Evolutionary conservation across 768 basidiomycete species (phyloP).

Genomic region (Phylloporus sp.): DNA sequence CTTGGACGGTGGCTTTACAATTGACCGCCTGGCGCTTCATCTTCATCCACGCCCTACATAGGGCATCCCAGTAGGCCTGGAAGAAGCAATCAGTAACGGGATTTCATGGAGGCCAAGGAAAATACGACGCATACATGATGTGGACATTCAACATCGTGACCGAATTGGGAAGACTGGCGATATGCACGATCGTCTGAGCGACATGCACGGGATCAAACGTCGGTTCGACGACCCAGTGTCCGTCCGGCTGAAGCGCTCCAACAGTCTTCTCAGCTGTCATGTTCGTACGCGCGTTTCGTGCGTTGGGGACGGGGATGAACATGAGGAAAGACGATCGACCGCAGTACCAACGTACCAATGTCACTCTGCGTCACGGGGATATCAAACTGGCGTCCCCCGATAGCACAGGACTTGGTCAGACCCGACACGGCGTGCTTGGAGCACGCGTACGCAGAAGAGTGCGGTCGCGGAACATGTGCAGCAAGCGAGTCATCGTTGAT

Average conservation of each 20-base stretch:
- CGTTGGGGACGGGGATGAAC: neutral
- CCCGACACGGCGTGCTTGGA: slow-evolving; percentile 81
- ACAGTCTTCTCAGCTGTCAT: slow-evolving; percentile 44
- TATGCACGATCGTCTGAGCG: slow-evolving; percentile 63
- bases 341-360: slow-evolving; percentile 49
- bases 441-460: slow-evolving; percentile 59
- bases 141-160: slow-evolving; percentile 68
- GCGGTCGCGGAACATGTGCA: slow-evolving; percentile 64
- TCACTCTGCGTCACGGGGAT: slow-evolving; percentile 82
- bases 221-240: slow-evolving; percentile 50
- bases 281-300: slow-evolving; percentile 67
- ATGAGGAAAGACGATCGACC: too few relatives aligned
- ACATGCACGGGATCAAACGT: slow-evolving; percentile 71
- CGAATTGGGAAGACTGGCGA: slow-evolving; percentile 62
- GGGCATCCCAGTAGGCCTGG: slow-evolving; percentile 43
- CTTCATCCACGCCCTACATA: slow-evolving; percentile 44
- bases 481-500: slow-evolving; percentile 85
- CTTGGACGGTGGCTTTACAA: too few relatives aligned
- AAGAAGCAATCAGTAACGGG: neutral
- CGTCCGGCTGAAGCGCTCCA: slow-evolving; percentile 68
- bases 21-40: too few relatives aligned
- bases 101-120: neutral
- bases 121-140: slow-evolving; percentile 54
- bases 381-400: slow-evolving; percentile 69
- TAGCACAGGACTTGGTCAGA: slow-evolving; percentile 66